phyloP scores from a whole-genome alignment of 352 stramenopile genomes.

The Pythium biforme region DNA sequence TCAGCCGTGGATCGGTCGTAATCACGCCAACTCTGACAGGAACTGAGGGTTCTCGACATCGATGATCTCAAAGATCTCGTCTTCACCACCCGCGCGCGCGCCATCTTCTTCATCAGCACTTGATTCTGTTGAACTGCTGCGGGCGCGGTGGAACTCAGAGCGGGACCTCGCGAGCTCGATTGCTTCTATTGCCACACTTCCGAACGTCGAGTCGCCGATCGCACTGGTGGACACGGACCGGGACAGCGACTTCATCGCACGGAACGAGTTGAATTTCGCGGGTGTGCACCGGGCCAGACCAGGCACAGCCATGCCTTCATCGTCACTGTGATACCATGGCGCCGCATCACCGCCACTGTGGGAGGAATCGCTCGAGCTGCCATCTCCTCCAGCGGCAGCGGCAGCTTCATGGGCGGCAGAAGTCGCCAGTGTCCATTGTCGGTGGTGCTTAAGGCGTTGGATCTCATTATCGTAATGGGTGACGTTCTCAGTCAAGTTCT shows the following conservation, averaged over 20 bases:
- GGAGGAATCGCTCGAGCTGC: conserved; percentile 13
- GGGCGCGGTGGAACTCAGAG: conserved; percentile 20
- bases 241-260: conserved; percentile 29
- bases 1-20: background rate
- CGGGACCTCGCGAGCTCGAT: conserved; percentile 17
- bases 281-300: conserved; percentile 69
- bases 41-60: conserved; percentile 18
- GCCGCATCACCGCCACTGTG: conserved; percentile 6
- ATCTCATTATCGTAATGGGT: conserved; percentile 80
- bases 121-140: conserved; percentile 19
- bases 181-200: conserved; percentile 14
- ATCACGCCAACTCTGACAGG: conserved; percentile 6
- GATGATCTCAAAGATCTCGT: conserved; percentile 26
- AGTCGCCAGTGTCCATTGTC: conserved; percentile 7
- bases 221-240: conserved; percentile 16
- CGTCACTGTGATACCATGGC: conserved; percentile 27
- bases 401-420: conserved; percentile 14
- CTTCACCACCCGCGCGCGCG: conserved; percentile 5
- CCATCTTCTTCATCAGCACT: conserved; percentile 17
- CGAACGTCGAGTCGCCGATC: conserved; percentile 15
- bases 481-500: conserved; percentile 74
- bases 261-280: conserved; percentile 86
- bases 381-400: conserved; percentile 4
- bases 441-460: conserved; percentile 51
- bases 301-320: conserved; percentile 77